A percentile compares a stretch with the other conserved stretches of the same genome.
Conservation (phyloP, 2,329 filamentous ascomycete species). For the Xylaria arbuscula region DNA sequence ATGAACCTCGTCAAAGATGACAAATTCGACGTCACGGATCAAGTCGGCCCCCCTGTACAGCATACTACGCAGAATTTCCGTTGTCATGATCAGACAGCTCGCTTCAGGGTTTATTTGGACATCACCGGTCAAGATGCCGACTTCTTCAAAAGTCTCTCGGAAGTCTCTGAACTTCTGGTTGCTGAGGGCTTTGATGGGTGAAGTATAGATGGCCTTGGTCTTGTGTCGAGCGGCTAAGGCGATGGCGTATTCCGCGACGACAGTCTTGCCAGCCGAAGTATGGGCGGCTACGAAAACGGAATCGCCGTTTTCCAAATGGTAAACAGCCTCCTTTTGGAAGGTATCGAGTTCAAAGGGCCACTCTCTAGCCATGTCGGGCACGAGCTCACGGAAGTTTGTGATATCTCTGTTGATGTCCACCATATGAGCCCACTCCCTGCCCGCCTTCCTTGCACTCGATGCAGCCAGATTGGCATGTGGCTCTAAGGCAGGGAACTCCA, state of each 20-base stretch:
- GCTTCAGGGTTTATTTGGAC: conserved; percentile 98
- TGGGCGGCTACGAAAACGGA: conserved; percentile 98
- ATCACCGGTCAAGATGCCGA: conserved; percentile 95
- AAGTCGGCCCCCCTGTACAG: conserved; percentile 95
- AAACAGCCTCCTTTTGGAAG: conserved; percentile 98
- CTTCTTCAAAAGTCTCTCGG: conserved; percentile 88
- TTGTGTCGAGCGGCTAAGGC: conserved; percentile 96
- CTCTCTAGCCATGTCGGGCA: conserved; percentile 94
- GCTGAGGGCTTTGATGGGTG: conserved; percentile 96
- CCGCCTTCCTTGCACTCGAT: conserved; percentile 77
- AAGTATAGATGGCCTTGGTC: conserved; percentile 99
- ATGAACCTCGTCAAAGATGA: conserved; percentile 99
- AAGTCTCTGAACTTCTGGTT: conserved; percentile 99
- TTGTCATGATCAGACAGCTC: conserved; percentile 99
- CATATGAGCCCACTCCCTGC: conserved; percentile 97
- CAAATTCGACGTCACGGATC: conserved; percentile 96
- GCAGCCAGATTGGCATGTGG: conserved; percentile 81
- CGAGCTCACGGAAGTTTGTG: conserved; percentile 90
- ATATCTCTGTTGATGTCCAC: conserved; percentile 95
- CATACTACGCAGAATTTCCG: conserved; percentile 98
- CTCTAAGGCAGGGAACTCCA: conserved; percentile 92
- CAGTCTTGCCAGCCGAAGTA: conserved; percentile 97
- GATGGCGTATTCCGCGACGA: conserved; percentile 98
- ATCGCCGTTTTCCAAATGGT: conserved; percentile 95
- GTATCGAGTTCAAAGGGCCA: conserved; percentile 98